phyloP scores from a whole-genome alignment of 2,329 filamentous ascomycete genomes.

The Gnomoniopsis smithogilvyi region DNA sequence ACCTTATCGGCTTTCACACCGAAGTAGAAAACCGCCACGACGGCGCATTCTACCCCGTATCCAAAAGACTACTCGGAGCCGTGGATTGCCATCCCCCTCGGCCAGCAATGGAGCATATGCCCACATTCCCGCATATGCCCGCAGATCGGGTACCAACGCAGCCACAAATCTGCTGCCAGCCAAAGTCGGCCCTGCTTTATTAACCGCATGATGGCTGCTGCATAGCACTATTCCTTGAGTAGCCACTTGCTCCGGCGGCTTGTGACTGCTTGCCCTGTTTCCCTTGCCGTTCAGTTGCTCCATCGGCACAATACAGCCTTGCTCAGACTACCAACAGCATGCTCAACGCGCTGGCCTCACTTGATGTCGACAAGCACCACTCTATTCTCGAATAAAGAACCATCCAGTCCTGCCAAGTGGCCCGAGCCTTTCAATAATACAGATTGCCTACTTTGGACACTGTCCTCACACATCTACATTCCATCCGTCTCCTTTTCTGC shows the following conservation, averaged over 20 bases:
- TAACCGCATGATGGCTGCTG: no score
- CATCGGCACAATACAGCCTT: background rate
- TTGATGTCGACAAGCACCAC: no score
- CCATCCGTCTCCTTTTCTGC: background rate
- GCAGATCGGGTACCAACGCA: slow-evolving; percentile 1
- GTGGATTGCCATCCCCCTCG: no score
- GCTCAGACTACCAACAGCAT: background rate
- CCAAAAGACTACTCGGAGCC: no score
- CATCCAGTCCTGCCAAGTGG: background rate
- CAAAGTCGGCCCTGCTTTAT: background rate
- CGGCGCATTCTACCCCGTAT: no score
- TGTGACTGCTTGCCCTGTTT: background rate
- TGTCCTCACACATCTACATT: background rate
- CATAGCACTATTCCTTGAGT: slow-evolving; percentile 6
- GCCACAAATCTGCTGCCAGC: background rate
- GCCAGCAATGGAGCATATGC: background rate
- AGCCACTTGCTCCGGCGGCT: background rate
- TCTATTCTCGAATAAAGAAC: background rate
- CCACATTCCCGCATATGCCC: background rate
- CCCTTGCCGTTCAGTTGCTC: background rate
- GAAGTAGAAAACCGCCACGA: no score
- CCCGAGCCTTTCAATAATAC: background rate
- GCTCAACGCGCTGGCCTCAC: no score
- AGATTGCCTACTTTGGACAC: background rate
- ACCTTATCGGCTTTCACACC: no score